Evolutionary conservation across 768 basidiomycete species (phyloP), one percentile per base, ranked within the genome.

Genomic region (Strobilomyces confusus): DNA sequence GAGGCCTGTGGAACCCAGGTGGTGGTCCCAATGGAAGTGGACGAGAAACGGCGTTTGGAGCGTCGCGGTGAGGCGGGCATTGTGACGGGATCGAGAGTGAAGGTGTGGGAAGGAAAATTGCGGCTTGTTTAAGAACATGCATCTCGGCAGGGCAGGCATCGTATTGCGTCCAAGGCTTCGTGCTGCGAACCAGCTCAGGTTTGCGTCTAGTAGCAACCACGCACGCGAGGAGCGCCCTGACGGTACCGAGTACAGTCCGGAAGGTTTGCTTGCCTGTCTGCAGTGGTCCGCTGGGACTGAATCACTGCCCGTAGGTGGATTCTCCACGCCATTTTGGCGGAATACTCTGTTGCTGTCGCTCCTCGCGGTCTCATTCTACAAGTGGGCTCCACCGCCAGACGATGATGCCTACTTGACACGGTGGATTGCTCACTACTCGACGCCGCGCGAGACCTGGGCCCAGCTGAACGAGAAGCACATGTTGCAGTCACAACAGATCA

Each of bases 311-410:
- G 38, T 12, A 69, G 68, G 59, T 37, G 90, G 78, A 29, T 91
- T 91, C 65, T 69, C 72, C 25, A 80, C 78, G 30, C 73, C 82
- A 20, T 78, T 86, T 64, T 91, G 89, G 89, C 73, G 82, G 34
- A 84, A 83, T 55, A 78, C 81, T 3, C 59, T 84, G 36, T 55
- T 88, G 22, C 68, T 76, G 22, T 75, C 80, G 14, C 52, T 84
- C 38, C 71, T 75, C 9, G 77, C 71, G 40, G 80, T 75, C 40
- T 79, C 75, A 12, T 78, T 79, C 55, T 85, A 86, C 73, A 88
- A 88, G 68, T 85, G 75, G 63, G 84, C 86, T 4, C 88, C 89
- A 1, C 71, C 76, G 49, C 77, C 81, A 8, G 72, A 70, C 29
- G 79, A 86, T 36, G 81, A 87, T 54, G 79, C 76, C 46, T 82